Evolutionary conservation across 148 eudicot species (phyloP), one percentile per base, ranked within the genome.

Genomic region (Camellia granthamiana): DNA sequence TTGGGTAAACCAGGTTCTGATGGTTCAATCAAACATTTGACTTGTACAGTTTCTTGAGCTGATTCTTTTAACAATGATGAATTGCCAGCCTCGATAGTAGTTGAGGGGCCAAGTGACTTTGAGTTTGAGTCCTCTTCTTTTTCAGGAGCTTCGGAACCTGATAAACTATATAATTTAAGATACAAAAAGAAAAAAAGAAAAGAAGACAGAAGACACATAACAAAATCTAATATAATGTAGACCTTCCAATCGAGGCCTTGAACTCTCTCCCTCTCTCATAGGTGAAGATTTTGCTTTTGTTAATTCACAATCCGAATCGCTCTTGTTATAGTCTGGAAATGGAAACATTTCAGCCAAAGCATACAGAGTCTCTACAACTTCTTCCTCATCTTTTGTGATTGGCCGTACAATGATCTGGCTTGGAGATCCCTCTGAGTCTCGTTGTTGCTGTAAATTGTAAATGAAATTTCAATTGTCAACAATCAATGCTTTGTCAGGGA

Each of bases 361-460:
- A 75, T 77, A 86, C 75, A 94, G 82, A 80, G 97, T 85, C 83
- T 94, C 93, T 3, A 87, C 97, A 72, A 90, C 98, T 89, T 94
- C 98, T 84, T 90, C 89, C 84, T 92, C 98, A 68, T 92, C 97
- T 87, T 89, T 92, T 15, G 94, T 84, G 72, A 92, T 82, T 23
- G 73, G 73, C 77, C 69, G 84, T 16, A 81, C 77, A 62, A 49
- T 71, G 16, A 52, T 44, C 11, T 18, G 73, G 14, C 73, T 63
- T 23, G 56, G 3, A 43, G 75, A 77, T 38, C 63, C 65, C 23
- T 80, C 82, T 1, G 62, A 63, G 70, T 52, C 79, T 69, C 77
- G 80, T 47, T 76, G 61, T 75, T 80, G 82, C 88, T 82, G 88
- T 82, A 79, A 55, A 80, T 51, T 82, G 88, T 82, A 79, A 55